A percentile compares a stretch with the other conserved stretches of the same genome.
Conservation (phyloP, 768 basidiomycete genomes). For the Punctularia strigosozonata region DNA sequence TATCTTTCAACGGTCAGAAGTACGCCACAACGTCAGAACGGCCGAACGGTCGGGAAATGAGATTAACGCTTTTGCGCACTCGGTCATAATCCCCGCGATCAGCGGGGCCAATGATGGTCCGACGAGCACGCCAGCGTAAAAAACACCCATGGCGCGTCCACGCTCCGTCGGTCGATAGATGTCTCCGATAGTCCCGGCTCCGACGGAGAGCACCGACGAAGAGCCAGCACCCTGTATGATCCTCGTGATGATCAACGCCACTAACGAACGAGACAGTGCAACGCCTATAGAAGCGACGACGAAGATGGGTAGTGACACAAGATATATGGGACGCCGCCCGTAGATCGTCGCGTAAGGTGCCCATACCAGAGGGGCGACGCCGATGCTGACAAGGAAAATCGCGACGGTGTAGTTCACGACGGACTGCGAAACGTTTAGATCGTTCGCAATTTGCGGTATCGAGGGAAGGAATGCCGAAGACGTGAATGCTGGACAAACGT, state of each 20-base stretch:
- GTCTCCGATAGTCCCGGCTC: conserved; percentile 50
- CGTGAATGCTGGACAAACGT: conserved; percentile 55
- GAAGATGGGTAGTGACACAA: conserved; percentile 46
- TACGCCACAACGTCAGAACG: too few relatives aligned
- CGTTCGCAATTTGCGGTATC: conserved; percentile 60
- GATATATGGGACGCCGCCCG: conserved; percentile 54
- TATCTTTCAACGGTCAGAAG: too few relatives aligned
- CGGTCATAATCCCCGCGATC: too few relatives aligned
- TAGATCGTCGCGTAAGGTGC: conserved; percentile 43
- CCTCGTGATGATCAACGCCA: conserved; percentile 44
- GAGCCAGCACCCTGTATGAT: conserved; percentile 57
- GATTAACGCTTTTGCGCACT: too few relatives aligned
- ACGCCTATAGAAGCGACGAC: conserved; percentile 51
- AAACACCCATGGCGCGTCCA: conserved; percentile 47
- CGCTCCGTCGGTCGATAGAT: conserved; percentile 56
- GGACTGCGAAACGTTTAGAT: conserved; percentile 43
- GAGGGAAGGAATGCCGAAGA: conserved; percentile 61
- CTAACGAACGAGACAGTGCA: conserved; percentile 29
- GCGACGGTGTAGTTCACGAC: conserved; percentile 42
- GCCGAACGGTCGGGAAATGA: too few relatives aligned
- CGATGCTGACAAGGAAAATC: conserved; percentile 13
- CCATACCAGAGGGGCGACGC: conserved; percentile 37
- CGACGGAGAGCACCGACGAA: conserved; percentile 41
- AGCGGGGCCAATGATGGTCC: too few relatives aligned
- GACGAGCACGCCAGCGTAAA: too few relatives aligned